Evolutionary conservation across 2,329 filamentous ascomycete genomes (phyloP).

Genomic region (Cordyceps tenuipes): DNA sequence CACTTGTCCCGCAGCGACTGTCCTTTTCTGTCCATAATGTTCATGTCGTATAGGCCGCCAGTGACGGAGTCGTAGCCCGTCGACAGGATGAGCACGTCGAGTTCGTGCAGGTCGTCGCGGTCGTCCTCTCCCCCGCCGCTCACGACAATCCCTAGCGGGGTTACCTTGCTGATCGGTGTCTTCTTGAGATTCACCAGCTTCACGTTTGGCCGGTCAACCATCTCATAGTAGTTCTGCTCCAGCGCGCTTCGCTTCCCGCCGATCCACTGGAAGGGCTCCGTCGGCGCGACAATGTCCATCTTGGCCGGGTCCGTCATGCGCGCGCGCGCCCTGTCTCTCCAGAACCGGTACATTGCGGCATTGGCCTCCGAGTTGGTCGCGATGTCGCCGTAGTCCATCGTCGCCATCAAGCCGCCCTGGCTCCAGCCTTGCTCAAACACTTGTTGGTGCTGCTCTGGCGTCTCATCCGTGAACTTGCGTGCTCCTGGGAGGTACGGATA

Average conservation of each 20-base stretch:
- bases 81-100: constrained; percentile 14
- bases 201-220: constrained; percentile 11
- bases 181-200: constrained; percentile 8
- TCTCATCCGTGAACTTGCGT: background rate
- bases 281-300: constrained; percentile 11
- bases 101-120: background rate
- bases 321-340: background rate
- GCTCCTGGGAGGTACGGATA: background rate
- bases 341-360: background rate
- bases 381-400: background rate
- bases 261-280: constrained; percentile 3
- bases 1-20: constrained; percentile 13
- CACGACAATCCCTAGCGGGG: background rate
- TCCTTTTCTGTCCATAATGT: constrained; percentile 15
- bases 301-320: constrained; percentile 10
- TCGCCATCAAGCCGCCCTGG: background rate
- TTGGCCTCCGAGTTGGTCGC: background rate
- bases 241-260: background rate
- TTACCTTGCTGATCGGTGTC: background rate
- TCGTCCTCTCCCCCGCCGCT: too few species aligned
- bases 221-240: constrained; percentile 11
- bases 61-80: constrained; percentile 19
- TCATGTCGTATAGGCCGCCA: constrained; percentile 17
- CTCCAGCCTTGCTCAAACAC: background rate
- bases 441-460: background rate